Conservation (phyloP, 441 rosid species). For the Aquilaria agallochum region DNA sequence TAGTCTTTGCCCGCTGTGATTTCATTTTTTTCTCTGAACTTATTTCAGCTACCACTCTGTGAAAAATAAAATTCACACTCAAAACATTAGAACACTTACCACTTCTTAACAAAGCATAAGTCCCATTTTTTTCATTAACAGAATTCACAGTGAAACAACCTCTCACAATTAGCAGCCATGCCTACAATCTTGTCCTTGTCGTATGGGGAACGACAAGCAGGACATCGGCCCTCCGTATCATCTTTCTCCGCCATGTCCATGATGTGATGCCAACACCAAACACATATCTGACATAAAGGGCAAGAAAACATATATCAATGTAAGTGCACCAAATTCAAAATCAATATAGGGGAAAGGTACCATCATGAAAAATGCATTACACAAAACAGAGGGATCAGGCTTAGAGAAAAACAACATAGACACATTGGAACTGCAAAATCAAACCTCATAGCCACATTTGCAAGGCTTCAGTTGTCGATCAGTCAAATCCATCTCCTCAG, state of each 20-base stretch:
- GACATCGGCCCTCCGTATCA: constrained; percentile 56
- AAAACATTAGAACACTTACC: constrained; percentile 4
- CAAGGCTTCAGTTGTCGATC: constrained; percentile 97
- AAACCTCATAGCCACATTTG: constrained; percentile 93
- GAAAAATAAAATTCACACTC: background rate
- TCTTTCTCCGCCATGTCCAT: constrained; percentile 77
- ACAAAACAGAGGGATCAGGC: background rate
- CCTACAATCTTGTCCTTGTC: constrained; percentile 68
- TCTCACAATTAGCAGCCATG: constrained; percentile 52
- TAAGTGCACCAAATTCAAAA: constrained; percentile 26
- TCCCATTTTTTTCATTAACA: constrained; percentile 24
- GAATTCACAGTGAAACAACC: constrained; percentile 23
- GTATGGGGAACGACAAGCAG: constrained; percentile 62
- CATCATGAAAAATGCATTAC: background rate
- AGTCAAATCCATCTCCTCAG: constrained; percentile 95
- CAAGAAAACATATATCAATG: constrained; percentile 21
- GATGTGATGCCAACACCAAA: constrained; percentile 75
- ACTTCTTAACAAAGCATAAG: background rate
- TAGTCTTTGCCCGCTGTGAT: constrained; percentile 46
- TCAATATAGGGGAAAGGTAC: background rate
- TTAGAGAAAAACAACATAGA: background rate
- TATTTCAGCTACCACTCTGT: constrained; percentile 48
- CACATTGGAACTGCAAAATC: background rate
- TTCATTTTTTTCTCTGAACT: constrained; percentile 46
- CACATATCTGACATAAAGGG: constrained; percentile 46